A percentile compares a stretch with the other conserved stretches of the same genome.
These are phyloP conservation scores for Naganishia friedmannii DNA, from an alignment of 768 basidiomycete genomes.

Conservation along the genomic window DNA sequence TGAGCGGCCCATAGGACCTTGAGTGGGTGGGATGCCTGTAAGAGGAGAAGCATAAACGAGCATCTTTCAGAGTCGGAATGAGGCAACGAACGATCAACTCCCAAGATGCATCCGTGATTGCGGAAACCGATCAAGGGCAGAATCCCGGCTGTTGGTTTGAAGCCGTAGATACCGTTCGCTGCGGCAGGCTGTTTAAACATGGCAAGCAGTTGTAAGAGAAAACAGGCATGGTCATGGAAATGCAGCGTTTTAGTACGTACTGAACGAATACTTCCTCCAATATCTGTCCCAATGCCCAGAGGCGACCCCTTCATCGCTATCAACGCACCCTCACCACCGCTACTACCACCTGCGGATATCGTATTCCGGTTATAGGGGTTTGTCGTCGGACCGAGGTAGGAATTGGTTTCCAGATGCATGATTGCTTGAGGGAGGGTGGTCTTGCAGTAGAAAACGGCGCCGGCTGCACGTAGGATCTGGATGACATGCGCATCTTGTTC, in stretches of 20 bases:
- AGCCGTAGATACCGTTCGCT: constrained; percentile 64
- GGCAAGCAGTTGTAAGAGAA: neutral
- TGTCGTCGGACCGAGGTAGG: constrained; percentile 69
- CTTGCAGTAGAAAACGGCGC: constrained; percentile 60
- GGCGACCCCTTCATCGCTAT: constrained; percentile 59
- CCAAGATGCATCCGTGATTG: constrained; percentile 11
- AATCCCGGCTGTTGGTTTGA: constrained; percentile 51
- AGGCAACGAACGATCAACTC: constrained; percentile 3
- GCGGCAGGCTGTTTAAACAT: constrained; percentile 58
- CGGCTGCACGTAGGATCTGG: constrained; percentile 38
- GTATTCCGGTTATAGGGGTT: constrained; percentile 73
- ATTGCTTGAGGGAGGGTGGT: constrained; percentile 52
- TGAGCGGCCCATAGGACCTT: constrained; percentile 5
- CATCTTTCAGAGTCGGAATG: neutral
- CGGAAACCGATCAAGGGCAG: constrained; percentile 7
- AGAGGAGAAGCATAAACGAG: neutral
- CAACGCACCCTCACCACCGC: constrained; percentile 80
- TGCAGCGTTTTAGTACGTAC: too few relatives aligned
- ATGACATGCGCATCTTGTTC: constrained; percentile 10
- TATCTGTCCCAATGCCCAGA: constrained; percentile 73
- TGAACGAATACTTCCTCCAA: constrained; percentile 65
- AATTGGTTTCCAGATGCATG: constrained; percentile 75
- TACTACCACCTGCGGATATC: constrained; percentile 71
- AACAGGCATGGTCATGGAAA: too few relatives aligned
- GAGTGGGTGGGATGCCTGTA: constrained; percentile 1